Evolutionary conservation across 176 grass and related monocot genomes (phyloP).

Genomic region (Raddia distichophylla): DNA sequence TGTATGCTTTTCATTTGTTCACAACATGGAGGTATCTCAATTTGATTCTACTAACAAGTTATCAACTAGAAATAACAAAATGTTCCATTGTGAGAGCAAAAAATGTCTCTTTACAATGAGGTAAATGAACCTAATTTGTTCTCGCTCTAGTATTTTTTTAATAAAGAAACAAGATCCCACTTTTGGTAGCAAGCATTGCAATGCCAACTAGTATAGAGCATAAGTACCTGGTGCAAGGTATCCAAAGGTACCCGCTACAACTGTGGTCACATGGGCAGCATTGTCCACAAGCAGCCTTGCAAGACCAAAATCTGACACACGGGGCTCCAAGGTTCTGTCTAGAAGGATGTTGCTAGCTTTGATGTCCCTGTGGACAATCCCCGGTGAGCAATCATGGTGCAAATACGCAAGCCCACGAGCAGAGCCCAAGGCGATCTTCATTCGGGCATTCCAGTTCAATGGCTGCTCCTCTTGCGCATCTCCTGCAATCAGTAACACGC

Average conservation of each 20-base stretch:
- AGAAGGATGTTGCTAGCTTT: conserved; percentile 99
- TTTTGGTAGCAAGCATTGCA: background rate
- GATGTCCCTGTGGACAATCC: conserved; percentile 87
- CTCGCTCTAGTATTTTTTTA: background rate
- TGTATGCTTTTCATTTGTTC: background rate
- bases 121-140: background rate
- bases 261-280: conserved; percentile 73
- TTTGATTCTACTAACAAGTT: background rate
- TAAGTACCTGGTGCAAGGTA: conserved; percentile 83
- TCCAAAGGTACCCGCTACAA: conserved; percentile 89
- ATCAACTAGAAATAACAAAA: background rate
- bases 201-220: background rate
- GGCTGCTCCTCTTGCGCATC: conserved; percentile 75
- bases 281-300: conserved; percentile 84
- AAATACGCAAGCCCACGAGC: conserved; percentile 84
- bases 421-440: conserved; percentile 90
- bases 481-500: conserved; percentile 45
- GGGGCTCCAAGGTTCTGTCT: conserved; percentile 80
- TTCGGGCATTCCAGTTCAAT: conserved; percentile 92
- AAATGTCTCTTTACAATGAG: background rate
- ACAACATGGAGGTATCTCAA: background rate
- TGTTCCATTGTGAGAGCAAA: background rate
- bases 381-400: conserved; percentile 92
- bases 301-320: conserved; percentile 86
- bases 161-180: background rate